Percentiles rank a stretch among this genome's conserved stretches.
Conservation (phyloP, 345 rosid genomes). For the Bruguiera gymnorhiza region DNA sequence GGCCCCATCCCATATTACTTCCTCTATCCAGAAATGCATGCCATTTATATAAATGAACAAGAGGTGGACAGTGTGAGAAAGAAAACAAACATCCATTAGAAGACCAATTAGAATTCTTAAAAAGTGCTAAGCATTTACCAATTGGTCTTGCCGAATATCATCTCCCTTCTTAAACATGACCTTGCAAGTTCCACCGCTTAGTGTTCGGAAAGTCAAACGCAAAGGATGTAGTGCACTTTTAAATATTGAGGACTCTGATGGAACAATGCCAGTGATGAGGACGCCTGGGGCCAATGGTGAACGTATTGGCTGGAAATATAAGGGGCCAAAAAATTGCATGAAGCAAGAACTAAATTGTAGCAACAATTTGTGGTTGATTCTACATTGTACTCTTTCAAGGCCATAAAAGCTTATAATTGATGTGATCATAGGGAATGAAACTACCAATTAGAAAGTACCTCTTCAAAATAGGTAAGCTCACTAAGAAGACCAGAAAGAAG, state of each 20-base stretch:
- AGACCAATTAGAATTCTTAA: background rate
- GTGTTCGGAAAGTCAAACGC: slow-evolving; percentile 80
- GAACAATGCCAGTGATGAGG: slow-evolving; percentile 82
- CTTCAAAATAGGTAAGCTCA: slow-evolving; percentile 94
- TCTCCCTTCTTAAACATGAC: slow-evolving; percentile 96
- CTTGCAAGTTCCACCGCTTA: slow-evolving; percentile 71
- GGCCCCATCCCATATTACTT: background rate
- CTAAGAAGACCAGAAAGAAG: slow-evolving; percentile 94
- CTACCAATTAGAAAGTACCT: slow-evolving; percentile 47
- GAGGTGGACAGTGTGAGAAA: background rate
- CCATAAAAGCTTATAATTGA: slow-evolving; percentile 11
- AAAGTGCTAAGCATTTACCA: slow-evolving; percentile 44
- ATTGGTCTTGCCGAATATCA: slow-evolving; percentile 96
- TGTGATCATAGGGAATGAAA: slow-evolving; percentile 13
- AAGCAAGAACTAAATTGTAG: slow-evolving; percentile 5
- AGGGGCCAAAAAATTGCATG: slow-evolving; percentile 16
- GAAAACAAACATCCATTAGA: background rate
- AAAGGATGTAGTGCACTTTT: slow-evolving; percentile 90
- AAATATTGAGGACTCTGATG: slow-evolving; percentile 92
- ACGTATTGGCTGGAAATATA: slow-evolving; percentile 71
- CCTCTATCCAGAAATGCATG: background rate
- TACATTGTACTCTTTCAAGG: slow-evolving; percentile 8
- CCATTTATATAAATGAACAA: background rate
- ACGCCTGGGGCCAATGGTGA: slow-evolving; percentile 78
- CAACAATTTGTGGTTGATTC: slow-evolving; percentile 7